Evolutionary conservation across 345 rosid genomes (phyloP).

Genomic region (Eucalyptus polyanthemos): DNA sequence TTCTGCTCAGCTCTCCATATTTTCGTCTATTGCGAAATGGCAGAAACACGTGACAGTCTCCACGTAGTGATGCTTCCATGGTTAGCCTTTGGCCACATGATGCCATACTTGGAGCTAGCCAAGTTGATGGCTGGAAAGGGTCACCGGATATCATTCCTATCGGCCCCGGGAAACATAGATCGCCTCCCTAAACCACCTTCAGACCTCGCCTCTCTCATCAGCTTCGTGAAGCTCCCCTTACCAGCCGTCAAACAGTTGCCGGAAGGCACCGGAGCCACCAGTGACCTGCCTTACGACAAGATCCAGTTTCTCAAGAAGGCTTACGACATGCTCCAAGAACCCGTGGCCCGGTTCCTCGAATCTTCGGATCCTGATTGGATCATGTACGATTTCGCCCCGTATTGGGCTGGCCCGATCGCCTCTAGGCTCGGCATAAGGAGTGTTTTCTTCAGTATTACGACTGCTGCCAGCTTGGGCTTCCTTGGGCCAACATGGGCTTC

Average conservation of each 20-base stretch:
- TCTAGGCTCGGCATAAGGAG: neutral
- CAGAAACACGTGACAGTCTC: neutral
- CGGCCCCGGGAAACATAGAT: constrained; percentile 6
- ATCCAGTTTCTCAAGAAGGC: constrained; percentile 13
- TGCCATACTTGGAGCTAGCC: constrained; percentile 10
- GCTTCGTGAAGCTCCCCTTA: constrained; percentile 2
- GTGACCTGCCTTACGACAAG: constrained; percentile 5
- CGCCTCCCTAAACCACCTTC: constrained; percentile 7
- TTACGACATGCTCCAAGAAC: constrained; percentile 4
- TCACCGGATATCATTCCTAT: constrained; percentile 1
- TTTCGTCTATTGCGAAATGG: neutral
- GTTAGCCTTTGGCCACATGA: constrained; percentile 19
- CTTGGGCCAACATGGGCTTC: neutral
- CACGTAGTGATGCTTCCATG: constrained; percentile 12
- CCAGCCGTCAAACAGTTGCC: constrained; percentile 9
- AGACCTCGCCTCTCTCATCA: neutral
- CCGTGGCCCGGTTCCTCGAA: constrained; percentile 2
- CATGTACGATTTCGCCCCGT: constrained; percentile 8
- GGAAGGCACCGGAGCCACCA: constrained; percentile 10
- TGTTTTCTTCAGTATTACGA: constrained; percentile 1
- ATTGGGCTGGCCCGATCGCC: constrained; percentile 4
- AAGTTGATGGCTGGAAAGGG: constrained; percentile 4
- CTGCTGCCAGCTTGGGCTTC: neutral
- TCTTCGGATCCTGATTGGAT: constrained; percentile 7
- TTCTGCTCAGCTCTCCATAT: neutral